Evolutionary conservation across 495 filamentous ascomycete species (phyloP).

Genomic region (Podospora comata): DNA sequence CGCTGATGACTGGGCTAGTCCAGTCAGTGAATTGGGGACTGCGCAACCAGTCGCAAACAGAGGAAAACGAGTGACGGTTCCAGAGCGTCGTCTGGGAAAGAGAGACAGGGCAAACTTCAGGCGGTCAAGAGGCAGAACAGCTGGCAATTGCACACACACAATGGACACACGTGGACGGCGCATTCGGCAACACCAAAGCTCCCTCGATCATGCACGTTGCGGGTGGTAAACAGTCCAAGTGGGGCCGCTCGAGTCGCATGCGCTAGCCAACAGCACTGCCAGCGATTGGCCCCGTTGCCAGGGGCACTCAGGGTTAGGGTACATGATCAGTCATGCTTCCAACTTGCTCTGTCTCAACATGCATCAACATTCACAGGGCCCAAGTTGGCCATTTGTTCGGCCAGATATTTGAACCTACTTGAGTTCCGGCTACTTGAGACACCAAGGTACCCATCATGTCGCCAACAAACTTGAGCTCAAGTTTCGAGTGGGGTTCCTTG

Average conservation of each 20-base stretch:
- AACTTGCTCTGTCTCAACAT: neutral
- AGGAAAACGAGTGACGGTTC: neutral
- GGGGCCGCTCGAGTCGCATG: neutral
- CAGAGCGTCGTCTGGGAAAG: neutral
- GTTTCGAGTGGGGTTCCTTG: too few relatives aligned
- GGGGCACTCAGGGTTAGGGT: neutral
- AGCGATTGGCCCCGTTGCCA: neutral
- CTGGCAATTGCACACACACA: conserved; percentile 4
- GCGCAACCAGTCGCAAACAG: neutral
- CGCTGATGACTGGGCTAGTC: neutral
- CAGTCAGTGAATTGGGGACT: neutral
- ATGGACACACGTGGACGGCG: conserved; percentile 9
- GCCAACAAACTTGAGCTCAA: too few relatives aligned
- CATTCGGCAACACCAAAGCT: conserved; percentile 8
- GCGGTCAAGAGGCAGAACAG: conserved; percentile 12
- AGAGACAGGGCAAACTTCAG: neutral
- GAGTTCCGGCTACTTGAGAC: too few relatives aligned
- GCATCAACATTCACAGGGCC: neutral
- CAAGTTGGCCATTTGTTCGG: neutral
- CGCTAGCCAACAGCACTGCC: neutral
- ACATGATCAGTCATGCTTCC: neutral
- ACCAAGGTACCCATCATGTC: too few relatives aligned
- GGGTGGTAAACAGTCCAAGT: conserved; percentile 5
- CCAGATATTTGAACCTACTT: too few relatives aligned
- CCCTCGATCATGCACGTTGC: conserved; percentile 7